Conservation (phyloP, 257 asterid species). For the Penstemon newberryi region DNA sequence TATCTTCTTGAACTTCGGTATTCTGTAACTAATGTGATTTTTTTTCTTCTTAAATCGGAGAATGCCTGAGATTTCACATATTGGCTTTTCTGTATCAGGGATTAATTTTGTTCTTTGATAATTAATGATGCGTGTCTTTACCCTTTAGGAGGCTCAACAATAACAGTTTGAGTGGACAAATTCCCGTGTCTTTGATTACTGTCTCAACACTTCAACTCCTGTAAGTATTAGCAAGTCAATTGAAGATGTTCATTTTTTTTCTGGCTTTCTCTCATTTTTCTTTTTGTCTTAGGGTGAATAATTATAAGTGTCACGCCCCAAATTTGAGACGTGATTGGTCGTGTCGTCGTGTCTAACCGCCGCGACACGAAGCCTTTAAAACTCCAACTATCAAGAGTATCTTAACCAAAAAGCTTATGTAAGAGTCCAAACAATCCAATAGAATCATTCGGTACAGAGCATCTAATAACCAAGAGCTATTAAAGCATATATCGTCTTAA, state of each 20-base stretch:
- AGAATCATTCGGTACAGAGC: no score
- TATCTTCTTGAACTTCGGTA: conserved; percentile 17
- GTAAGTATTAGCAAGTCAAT: conserved; percentile 48
- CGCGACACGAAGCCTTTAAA: no score
- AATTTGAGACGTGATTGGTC: no score
- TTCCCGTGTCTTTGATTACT: conserved; percentile 66
- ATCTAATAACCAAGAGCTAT: no score
- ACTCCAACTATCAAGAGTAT: no score
- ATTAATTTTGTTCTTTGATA: conserved; percentile 7
- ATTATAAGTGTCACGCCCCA: neutral
- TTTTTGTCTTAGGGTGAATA: conserved; percentile 16
- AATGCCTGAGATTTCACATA: neutral
- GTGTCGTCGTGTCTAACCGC: no score
- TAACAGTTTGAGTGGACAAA: conserved; percentile 72
- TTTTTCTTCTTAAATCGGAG: neutral
- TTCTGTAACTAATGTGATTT: conserved; percentile 12
- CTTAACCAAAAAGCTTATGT: no score
- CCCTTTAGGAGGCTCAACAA: conserved; percentile 91
- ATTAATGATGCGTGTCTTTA: conserved; percentile 27
- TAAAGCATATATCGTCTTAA: no score
- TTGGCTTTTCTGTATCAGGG: conserved; percentile 12
- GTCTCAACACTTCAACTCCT: conserved; percentile 85
- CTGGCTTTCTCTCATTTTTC: conserved; percentile 7
- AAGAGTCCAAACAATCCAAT: no score
- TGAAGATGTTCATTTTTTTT: conserved; percentile 19